phyloP scores from a whole-genome alignment of 805 yeast genomes.

The Isabelozyma pseudorhagii region DNA sequence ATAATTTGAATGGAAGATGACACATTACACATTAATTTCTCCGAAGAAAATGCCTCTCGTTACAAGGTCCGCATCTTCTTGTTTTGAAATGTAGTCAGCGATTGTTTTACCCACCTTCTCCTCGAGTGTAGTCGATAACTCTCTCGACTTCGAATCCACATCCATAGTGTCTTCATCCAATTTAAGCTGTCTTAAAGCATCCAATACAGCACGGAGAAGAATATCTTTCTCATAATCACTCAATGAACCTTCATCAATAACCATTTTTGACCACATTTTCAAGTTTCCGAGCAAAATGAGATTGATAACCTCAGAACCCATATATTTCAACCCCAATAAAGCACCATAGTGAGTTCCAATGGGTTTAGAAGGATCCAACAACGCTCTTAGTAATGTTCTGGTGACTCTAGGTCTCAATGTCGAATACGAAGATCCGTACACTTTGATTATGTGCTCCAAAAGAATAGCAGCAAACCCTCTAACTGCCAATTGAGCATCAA shows the following conservation, averaged over 20 bases:
- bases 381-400: conserved; percentile 86
- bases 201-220: conserved; percentile 48
- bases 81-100: conserved; percentile 46
- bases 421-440: conserved; percentile 81
- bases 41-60: conserved; percentile 73
- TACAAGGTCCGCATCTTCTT: conserved; percentile 47
- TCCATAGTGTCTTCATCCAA: conserved; percentile 34
- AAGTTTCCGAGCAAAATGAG: conserved; percentile 82
- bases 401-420: conserved; percentile 92
- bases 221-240: conserved; percentile 44
- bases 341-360: conserved; percentile 93
- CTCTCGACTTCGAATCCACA: conserved; percentile 24
- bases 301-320: conserved; percentile 87
- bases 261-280: conserved; percentile 70
- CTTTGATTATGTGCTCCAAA: conserved; percentile 70
- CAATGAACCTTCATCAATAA: conserved; percentile 42
- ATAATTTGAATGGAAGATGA: background rate
- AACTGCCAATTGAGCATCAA: conserved; percentile 51
- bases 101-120: conserved; percentile 62
- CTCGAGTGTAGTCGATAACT: conserved; percentile 38
- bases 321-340: conserved; percentile 72
- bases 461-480: conserved; percentile 87
- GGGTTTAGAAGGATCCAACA: conserved; percentile 79
- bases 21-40: conserved; percentile 30
- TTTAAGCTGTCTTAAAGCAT: conserved; percentile 51